Conservation (phyloP, 805 yeast genomes). For the Clavispora santaluciae region DNA sequence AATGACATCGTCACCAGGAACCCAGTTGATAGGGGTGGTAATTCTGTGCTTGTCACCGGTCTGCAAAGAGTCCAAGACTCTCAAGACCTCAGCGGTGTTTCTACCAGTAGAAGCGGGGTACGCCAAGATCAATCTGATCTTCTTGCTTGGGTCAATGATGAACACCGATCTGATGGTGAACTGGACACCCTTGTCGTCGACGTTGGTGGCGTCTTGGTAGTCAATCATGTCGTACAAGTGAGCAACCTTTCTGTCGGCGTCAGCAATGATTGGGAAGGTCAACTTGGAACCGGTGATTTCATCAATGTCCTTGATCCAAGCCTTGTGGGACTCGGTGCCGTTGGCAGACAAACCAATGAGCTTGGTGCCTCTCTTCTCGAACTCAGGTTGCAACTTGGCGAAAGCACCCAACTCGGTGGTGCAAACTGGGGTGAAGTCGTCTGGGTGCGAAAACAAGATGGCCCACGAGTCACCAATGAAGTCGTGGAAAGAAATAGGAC, state of each 20-base stretch:
- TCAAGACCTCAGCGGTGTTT: slow-evolving; percentile 86
- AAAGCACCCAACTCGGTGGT: slow-evolving; percentile 96
- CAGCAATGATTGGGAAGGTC: slow-evolving; percentile 88
- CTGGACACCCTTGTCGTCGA: slow-evolving; percentile 62
- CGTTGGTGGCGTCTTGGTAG: slow-evolving; percentile 73
- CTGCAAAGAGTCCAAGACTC: slow-evolving; percentile 87
- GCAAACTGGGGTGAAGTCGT: slow-evolving; percentile 95
- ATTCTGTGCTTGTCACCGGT: slow-evolving; percentile 76
- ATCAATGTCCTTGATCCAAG: slow-evolving; percentile 90
- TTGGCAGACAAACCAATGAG: slow-evolving; percentile 89
- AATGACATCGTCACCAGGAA: slow-evolving; percentile 83
- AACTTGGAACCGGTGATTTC: slow-evolving; percentile 75
- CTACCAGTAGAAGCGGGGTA: slow-evolving; percentile 95
- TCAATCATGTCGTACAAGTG: slow-evolving; percentile 84
- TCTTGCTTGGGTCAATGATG: slow-evolving; percentile 86
- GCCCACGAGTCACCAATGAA: slow-evolving; percentile 85
- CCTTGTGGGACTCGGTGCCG: slow-evolving; percentile 69
- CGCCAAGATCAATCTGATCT: slow-evolving; percentile 77
- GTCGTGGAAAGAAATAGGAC: slow-evolving; percentile 82
- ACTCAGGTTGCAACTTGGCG: slow-evolving; percentile 83
- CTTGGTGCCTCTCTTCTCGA: slow-evolving; percentile 78
- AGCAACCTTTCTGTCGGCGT: slow-evolving; percentile 78
- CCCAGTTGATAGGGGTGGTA: slow-evolving; percentile 92
- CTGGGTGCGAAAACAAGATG: slow-evolving; percentile 89
- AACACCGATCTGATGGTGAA: slow-evolving; percentile 90